These are phyloP conservation scores for Nidula microcarpa DNA, from an alignment of 768 basidiomycete species.

Conservation along the genomic window DNA sequence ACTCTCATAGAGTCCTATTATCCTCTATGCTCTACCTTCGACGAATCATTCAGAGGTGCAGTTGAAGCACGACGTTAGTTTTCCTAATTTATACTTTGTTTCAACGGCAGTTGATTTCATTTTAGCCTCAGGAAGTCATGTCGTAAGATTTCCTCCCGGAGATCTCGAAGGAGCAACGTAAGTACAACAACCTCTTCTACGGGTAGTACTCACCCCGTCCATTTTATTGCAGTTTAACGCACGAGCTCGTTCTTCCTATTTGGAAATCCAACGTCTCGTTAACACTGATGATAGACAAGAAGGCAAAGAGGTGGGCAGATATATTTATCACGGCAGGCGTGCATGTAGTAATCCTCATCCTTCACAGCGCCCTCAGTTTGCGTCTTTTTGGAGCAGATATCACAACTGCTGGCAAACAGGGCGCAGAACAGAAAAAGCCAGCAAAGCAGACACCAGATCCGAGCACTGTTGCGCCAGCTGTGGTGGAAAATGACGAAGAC, in stretches of 20 bases:
- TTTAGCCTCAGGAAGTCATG: constrained; percentile 65
- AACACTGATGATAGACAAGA: constrained; percentile 94
- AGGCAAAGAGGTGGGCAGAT: constrained; percentile 77
- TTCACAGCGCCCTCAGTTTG: constrained; percentile 74
- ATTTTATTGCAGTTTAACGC: constrained; percentile 48
- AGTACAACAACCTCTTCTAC: constrained; percentile 17
- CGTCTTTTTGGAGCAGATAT: constrained; percentile 83
- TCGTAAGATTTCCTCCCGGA: constrained; percentile 65
- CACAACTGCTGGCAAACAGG: constrained; percentile 25
- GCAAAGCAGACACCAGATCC: no score
- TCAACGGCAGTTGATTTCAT: not conserved
- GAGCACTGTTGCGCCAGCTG: no score
- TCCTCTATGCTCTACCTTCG: constrained; percentile 67
- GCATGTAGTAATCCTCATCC: not conserved
- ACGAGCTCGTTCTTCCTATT: constrained; percentile 85
- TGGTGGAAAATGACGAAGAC: no score
- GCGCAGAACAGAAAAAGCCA: not conserved
- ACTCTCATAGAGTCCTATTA: constrained; percentile 77
- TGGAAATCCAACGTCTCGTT: constrained; percentile 92
- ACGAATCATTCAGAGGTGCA: constrained; percentile 50
- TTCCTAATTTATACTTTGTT: constrained; percentile 5
- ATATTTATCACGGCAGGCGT: not conserved
- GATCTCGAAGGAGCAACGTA: constrained; percentile 51
- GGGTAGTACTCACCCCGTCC: constrained; percentile 2
- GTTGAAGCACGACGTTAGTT: constrained; percentile 55